Conservation (phyloP, 176 grass and related monocot genomes). For the Avena insularis region DNA sequence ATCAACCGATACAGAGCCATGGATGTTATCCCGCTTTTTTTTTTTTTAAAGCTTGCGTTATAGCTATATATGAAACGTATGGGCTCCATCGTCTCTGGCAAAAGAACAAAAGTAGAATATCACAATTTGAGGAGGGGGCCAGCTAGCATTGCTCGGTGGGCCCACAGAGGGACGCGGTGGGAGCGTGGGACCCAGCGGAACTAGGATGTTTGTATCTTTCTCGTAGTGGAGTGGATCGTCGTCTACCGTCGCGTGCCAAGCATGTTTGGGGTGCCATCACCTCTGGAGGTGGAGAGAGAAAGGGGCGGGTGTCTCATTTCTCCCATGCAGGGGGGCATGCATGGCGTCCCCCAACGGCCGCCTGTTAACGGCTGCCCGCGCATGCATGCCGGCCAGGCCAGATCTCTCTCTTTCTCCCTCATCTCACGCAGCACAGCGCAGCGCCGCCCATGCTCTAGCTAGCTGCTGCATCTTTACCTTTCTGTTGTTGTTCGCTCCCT, state of each 20-base stretch:
- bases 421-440: background rate
- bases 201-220: slow-evolving; percentile 55
- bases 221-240: slow-evolving; percentile 12
- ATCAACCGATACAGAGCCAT: no score
- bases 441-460: slow-evolving; percentile 19
- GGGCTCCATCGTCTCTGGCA: slow-evolving; percentile 14
- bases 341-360: slow-evolving; percentile 31
- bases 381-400: slow-evolving; percentile 28
- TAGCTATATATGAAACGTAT: background rate
- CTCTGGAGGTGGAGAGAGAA: background rate
- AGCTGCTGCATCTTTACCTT: background rate
- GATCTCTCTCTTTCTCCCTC: background rate
- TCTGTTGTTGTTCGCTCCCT: background rate
- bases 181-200: slow-evolving; percentile 39
- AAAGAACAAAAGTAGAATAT: background rate
- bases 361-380: slow-evolving; percentile 30
- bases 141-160: background rate
- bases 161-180: background rate
- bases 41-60: no score
- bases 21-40: no score
- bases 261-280: slow-evolving; percentile 23
- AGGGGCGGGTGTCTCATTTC: background rate
- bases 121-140: background rate
- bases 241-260: slow-evolving; percentile 45
- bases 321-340: slow-evolving; percentile 24